Percentiles rank a stretch among this genome's conserved stretches.
These are phyloP conservation scores for Podospora sp. DNA, from an alignment of 495 filamentous ascomycete species.

Conservation along the genomic window DNA sequence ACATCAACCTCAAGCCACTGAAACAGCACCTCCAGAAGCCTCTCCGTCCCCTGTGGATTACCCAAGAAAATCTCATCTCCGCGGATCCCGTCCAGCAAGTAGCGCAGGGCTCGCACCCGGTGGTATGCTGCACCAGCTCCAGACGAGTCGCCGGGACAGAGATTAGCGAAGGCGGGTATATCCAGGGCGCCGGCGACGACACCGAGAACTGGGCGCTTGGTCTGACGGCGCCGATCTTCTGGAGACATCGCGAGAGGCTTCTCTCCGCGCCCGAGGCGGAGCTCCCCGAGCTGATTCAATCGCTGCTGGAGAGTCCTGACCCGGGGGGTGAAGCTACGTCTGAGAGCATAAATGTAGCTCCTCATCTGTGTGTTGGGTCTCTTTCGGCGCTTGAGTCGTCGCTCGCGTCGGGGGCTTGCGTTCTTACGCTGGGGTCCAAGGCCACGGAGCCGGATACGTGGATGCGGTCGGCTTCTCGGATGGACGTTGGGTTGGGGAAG, in stretches of 20 bases:
- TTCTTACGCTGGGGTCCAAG: conserved; percentile 39
- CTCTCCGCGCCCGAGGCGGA: conserved; percentile 63
- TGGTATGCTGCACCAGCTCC: conserved; percentile 83
- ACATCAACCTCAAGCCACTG: conserved; percentile 37
- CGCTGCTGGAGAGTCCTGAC: conserved; percentile 45
- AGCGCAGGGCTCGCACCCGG: conserved; percentile 57
- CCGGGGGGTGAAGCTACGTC: conserved; percentile 23
- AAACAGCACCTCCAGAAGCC: conserved; percentile 54
- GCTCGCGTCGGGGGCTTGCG: conserved; percentile 22
- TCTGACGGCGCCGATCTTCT: conserved; percentile 76
- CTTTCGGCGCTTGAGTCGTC: conserved; percentile 27
- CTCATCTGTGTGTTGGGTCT: conserved; percentile 36
- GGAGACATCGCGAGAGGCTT: conserved; percentile 63
- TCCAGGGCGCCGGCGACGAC: conserved; percentile 94
- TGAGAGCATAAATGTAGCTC: conserved; percentile 41
- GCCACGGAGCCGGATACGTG: conserved; percentile 37
- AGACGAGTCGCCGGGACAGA: conserved; percentile 66
- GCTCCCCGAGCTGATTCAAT: conserved; percentile 63
- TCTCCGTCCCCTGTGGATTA: conserved; percentile 65
- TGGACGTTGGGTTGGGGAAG: conserved; percentile 66
- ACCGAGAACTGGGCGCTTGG: conserved; percentile 85
- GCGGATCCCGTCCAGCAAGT: conserved; percentile 27
- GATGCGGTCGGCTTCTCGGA: conserved; percentile 38
- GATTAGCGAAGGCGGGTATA: conserved; percentile 72
- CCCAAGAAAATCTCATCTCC: conserved; percentile 38